These are phyloP conservation scores for Thozetella sp. DNA, from an alignment of 495 filamentous ascomycete genomes.

Conservation along the genomic window DNA sequence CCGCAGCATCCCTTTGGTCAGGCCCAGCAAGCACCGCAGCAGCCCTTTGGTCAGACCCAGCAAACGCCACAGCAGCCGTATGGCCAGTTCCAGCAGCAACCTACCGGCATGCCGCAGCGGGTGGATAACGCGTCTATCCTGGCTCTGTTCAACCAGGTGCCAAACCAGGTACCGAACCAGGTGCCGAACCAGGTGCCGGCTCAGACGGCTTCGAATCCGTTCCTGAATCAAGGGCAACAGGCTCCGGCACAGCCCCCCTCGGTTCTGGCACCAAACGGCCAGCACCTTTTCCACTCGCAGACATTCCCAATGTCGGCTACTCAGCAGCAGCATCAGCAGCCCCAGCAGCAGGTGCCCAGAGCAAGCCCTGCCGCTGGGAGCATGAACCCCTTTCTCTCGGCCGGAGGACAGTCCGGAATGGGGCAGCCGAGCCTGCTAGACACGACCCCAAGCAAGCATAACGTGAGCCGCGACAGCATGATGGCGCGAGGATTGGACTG, in stretches of 20 bases:
- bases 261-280: constrained; percentile 6
- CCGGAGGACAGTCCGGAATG: constrained; percentile 9
- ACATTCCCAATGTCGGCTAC: constrained; percentile 17
- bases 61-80: constrained; percentile 27
- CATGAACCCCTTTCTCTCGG: constrained; percentile 49
- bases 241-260: constrained; percentile 16
- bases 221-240: constrained; percentile 6
- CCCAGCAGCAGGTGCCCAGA: constrained; percentile 14
- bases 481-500: constrained; percentile 70
- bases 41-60: constrained; percentile 36
- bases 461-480: constrained; percentile 89
- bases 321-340: constrained; percentile 17
- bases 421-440: constrained; percentile 16
- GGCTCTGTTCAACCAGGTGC: constrained; percentile 74
- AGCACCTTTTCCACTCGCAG: constrained; percentile 14
- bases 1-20: constrained; percentile 6
- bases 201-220: constrained; percentile 2
- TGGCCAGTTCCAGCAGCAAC: constrained; percentile 24
- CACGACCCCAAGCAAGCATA: constrained; percentile 36
- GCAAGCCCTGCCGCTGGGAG: constrained; percentile 24
- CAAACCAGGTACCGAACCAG: constrained; percentile 62
- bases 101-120: constrained; percentile 35
- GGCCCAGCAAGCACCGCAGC: constrained; percentile 31
- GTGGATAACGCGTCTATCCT: constrained; percentile 84
- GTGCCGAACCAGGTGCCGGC: constrained; percentile 12